Evolutionary conservation across 2,329 filamentous ascomycete genomes (phyloP).

Genomic region (Aspergillus pseudoviridinutans): DNA sequence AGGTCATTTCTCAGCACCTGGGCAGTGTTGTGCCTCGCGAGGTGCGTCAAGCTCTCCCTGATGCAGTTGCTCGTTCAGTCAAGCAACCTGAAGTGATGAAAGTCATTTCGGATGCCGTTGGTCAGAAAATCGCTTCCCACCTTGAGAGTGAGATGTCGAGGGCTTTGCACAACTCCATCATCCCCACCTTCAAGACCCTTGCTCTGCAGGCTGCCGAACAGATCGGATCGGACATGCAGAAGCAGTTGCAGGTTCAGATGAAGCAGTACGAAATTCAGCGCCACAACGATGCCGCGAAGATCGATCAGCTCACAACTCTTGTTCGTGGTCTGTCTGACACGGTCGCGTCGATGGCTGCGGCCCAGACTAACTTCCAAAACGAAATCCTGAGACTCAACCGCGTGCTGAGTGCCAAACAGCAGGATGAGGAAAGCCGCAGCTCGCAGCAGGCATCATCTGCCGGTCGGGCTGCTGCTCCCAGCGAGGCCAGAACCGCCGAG

Average conservation of each 20-base stretch:
- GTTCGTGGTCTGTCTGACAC: slow-evolving; percentile 53
- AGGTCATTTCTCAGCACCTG: slow-evolving; percentile 63
- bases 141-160: slow-evolving; percentile 67
- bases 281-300: slow-evolving; percentile 53
- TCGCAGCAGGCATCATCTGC: slow-evolving; percentile 16
- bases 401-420: slow-evolving; percentile 23
- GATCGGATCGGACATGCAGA: slow-evolving; percentile 65
- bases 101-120: slow-evolving; percentile 67
- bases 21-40: slow-evolving; percentile 67
- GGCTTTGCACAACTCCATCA: slow-evolving; percentile 60
- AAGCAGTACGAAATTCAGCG: slow-evolving; percentile 50
- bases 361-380: slow-evolving; percentile 40
- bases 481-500: slow-evolving; percentile 27
- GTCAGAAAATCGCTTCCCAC: slow-evolving; percentile 60
- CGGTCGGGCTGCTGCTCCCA: slow-evolving; percentile 9
- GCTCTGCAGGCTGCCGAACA: slow-evolving; percentile 64
- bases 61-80: slow-evolving; percentile 62
- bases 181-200: slow-evolving; percentile 62
- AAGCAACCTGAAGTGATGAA: slow-evolving; percentile 71
- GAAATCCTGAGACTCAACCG: slow-evolving; percentile 38
- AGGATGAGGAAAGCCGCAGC: slow-evolving; percentile 13
- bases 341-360: slow-evolving; percentile 41
- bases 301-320: slow-evolving; percentile 56
- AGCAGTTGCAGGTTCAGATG: slow-evolving; percentile 51
- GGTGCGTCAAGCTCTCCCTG: slow-evolving; percentile 66